Evolutionary conservation across 306 rosid species (phyloP).

Genomic region (Urtica urens): DNA sequence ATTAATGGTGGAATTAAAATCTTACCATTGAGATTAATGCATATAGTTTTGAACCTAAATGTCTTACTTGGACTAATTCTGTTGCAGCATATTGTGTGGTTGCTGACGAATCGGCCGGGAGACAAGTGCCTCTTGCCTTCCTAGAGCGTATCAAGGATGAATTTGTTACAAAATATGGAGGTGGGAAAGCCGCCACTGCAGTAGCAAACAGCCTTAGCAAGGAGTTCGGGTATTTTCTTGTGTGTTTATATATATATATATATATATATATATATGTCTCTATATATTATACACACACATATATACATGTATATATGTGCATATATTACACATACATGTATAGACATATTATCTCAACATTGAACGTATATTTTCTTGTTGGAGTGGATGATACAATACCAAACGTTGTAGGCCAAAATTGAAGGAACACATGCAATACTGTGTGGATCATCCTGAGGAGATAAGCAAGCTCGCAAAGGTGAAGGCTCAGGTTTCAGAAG

Average conservation of each 20-base stretch:
- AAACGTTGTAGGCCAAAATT: constrained; percentile 50
- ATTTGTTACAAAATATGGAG: constrained; percentile 61
- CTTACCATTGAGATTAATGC: too few relatives aligned
- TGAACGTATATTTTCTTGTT: not conserved
- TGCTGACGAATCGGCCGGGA: constrained; percentile 79
- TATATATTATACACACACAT: too few relatives aligned
- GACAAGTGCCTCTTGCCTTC: constrained; percentile 91
- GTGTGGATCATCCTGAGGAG: constrained; percentile 94
- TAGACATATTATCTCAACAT: not conserved
- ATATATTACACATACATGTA: too few relatives aligned
- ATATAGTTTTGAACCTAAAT: too few relatives aligned
- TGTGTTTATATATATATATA: too few relatives aligned
- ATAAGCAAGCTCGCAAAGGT: constrained; percentile 93
- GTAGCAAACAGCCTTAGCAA: constrained; percentile 77
- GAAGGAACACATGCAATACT: constrained; percentile 94
- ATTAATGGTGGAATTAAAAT: too few relatives aligned
- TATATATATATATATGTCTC: too few relatives aligned
- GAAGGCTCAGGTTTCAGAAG: constrained; percentile 96
- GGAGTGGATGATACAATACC: not conserved
- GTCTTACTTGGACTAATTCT: too few relatives aligned
- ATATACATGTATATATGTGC: too few relatives aligned
- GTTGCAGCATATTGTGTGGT: constrained; percentile 81
- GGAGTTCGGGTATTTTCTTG: constrained; percentile 67
- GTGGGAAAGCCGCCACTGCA: constrained; percentile 82
- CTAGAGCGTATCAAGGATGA: constrained; percentile 89